Evolutionary conservation across 176 grass and related monocot species (phyloP).

Genomic region (Thinopyrum elongatum): DNA sequence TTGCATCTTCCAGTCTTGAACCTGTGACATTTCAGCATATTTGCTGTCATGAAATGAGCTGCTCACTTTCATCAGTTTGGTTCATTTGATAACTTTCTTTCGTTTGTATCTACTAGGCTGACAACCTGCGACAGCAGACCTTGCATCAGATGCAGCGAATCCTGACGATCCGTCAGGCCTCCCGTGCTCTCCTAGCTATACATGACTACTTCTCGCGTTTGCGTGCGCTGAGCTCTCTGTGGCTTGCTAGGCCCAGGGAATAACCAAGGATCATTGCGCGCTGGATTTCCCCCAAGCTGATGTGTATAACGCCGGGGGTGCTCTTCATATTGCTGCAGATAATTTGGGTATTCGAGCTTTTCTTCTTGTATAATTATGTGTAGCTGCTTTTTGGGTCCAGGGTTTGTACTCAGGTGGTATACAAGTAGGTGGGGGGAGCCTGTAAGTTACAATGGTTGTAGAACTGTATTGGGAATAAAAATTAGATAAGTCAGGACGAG

Average conservation of each 20-base stretch:
- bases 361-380: constrained; percentile 26
- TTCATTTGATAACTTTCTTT: no score
- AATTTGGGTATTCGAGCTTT: neutral
- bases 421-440: constrained; percentile 32
- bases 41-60: neutral
- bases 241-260: constrained; percentile 65
- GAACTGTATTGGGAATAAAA: constrained; percentile 33
- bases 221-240: constrained; percentile 62
- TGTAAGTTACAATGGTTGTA: constrained; percentile 40
- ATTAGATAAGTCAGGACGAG: constrained; percentile 16
- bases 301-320: neutral
- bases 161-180: constrained; percentile 54
- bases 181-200: constrained; percentile 52
- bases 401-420: constrained; percentile 37
- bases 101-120: constrained; percentile 32
- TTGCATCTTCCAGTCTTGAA: neutral
- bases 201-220: constrained; percentile 67
- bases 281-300: constrained; percentile 12
- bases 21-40: neutral
- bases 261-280: neutral
- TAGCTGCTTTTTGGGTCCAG: constrained; percentile 7
- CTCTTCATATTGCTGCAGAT: neutral
- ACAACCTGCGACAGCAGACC: constrained; percentile 65
- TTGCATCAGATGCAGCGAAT: constrained; percentile 70
- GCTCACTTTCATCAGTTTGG: neutral